A percentile compares a stretch with the other conserved stretches of the same genome.
phyloP scores from a whole-genome alignment of 805 yeast species.

The Schwanniomyces sp. region DNA sequence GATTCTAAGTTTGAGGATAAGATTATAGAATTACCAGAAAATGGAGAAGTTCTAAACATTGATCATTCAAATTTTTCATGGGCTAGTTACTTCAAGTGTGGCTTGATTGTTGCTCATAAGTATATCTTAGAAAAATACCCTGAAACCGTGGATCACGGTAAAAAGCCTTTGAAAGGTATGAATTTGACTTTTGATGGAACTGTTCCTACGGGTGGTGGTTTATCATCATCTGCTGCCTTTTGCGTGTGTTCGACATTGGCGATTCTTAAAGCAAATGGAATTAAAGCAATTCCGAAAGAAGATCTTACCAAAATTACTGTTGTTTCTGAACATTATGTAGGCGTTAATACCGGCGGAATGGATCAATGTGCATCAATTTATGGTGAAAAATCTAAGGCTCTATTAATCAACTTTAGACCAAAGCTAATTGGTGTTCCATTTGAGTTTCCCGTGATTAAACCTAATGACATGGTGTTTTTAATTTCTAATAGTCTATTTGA shows the following conservation, averaged over 20 bases:
- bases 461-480: slow-evolving; percentile 49
- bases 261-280: slow-evolving; percentile 52
- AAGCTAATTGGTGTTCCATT: slow-evolving; percentile 53
- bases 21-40: slow-evolving; percentile 36
- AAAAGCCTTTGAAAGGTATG: slow-evolving; percentile 43
- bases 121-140: slow-evolving; percentile 37
- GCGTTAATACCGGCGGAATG: slow-evolving; percentile 80
- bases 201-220: slow-evolving; percentile 73
- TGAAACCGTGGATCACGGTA: slow-evolving; percentile 17
- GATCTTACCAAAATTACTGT: slow-evolving; percentile 61
- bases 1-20: slow-evolving; percentile 34
- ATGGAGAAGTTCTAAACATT: slow-evolving; percentile 43
- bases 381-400: slow-evolving; percentile 58
- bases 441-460: slow-evolving; percentile 48
- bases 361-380: slow-evolving; percentile 73
- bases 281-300: slow-evolving; percentile 41
- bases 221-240: slow-evolving; percentile 72
- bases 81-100: slow-evolving; percentile 72
- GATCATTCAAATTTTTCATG: slow-evolving; percentile 54
- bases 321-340: slow-evolving; percentile 67
- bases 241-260: slow-evolving; percentile 65
- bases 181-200: slow-evolving; percentile 57
- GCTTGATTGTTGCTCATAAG: slow-evolving; percentile 57
- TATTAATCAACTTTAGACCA: slow-evolving; percentile 63
- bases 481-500: slow-evolving; percentile 63